Evolutionary conservation across 306 rosid genomes (phyloP), one percentile per base, ranked within the genome.

Genomic region (Glycine tomentella): DNA sequence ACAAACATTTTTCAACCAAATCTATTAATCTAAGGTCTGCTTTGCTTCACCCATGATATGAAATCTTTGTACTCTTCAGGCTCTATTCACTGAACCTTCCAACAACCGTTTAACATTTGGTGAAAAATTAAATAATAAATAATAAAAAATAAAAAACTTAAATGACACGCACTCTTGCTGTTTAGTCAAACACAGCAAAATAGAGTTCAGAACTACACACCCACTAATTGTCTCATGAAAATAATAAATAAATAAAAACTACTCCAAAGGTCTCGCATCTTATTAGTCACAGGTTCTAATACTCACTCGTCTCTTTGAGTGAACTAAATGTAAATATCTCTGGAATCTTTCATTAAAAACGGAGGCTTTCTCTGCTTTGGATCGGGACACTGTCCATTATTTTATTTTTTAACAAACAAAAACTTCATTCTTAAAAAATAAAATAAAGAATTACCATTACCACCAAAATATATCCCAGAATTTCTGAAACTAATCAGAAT

Each of bases 141-240:
- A 36, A 36, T 36, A 36, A 16, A 15, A 10, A 25, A 20, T 20
- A 20, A 25, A 25, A 25, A 25, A 11, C 63, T 16, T 4, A 38
- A 75, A 69, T 20, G 38, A 67, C 17, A 36, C 58, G 38, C 13
- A 63, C 9, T 2, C 80, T 33, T 51, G 38, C 76, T 14, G 55
- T 40, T 15, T 42, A 67, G 5, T 42, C 31, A 75, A 81, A 16
- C 71, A 75, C 45, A 46, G 65, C 81, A 56, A 56, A 66, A 9
- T 57, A 45, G 13, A 64, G 12, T 66, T 4, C 61, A 59, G 9
- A 75, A 33, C 33, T 44, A 31, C 10, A 52, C 46, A 80, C 80
- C 61, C 4, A 69, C 56, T 25, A 68, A 66, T 12, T 3, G 48
- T 45, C 49, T 20, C 31, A 42, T 4, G 11, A 51, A 25, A 25